Conservation (phyloP, 441 rosid genomes). For the Euphorbia corollata region DNA sequence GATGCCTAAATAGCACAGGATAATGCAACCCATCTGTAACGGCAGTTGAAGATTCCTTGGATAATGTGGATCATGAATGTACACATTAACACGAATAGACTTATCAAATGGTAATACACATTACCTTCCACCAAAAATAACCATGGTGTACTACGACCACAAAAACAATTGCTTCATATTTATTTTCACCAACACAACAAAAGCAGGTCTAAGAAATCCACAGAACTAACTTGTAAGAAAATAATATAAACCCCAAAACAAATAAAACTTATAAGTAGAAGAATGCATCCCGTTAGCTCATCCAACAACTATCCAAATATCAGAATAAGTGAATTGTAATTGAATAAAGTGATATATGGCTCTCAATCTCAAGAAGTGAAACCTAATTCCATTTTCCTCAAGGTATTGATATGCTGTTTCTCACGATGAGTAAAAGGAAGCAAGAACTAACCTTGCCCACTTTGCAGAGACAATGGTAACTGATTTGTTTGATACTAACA, state of each 20-base stretch:
- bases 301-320: neutral
- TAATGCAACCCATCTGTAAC: neutral
- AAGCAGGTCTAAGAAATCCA: constrained; percentile 11
- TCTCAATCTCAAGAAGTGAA: neutral
- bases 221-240: constrained; percentile 2
- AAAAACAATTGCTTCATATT: constrained; percentile 57
- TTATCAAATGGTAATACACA: neutral
- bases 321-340: neutral
- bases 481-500: constrained; percentile 50
- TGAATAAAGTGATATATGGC: neutral
- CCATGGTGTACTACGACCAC: constrained; percentile 74
- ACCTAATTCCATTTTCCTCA: neutral
- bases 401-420: neutral
- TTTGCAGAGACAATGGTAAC: constrained; percentile 59
- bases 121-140: constrained; percentile 98
- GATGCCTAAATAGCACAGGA: neutral
- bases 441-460: constrained; percentile 56
- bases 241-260: neutral
- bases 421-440: constrained; percentile 7
- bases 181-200: constrained; percentile 48
- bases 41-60: neutral
- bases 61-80: constrained; percentile 6
- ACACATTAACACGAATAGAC: neutral
- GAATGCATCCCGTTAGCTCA: constrained; percentile 1
- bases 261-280: neutral